A percentile compares a stretch with the other conserved stretches of the same genome.
phyloP scores from a whole-genome alignment of 2,329 filamentous ascomycete genomes.

The Diaporthe amygdali region DNA sequence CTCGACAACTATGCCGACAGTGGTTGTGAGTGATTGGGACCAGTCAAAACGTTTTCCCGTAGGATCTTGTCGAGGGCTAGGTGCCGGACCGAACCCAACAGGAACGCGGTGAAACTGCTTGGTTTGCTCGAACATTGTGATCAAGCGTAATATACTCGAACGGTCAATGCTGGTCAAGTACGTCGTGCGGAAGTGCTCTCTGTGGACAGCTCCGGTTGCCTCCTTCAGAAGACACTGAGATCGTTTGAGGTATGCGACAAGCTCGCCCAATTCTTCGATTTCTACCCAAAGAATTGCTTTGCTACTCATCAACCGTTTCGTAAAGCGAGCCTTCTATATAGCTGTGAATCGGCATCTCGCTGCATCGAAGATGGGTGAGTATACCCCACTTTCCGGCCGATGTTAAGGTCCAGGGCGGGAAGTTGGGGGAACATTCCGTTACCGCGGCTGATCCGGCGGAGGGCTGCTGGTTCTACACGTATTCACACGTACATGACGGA shows the following conservation, averaged over 20 bases:
- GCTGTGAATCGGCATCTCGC: background rate
- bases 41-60: background rate
- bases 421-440: conserved; percentile 1
- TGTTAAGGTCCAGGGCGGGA: background rate
- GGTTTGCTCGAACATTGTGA: background rate
- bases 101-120: background rate
- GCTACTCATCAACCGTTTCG: background rate
- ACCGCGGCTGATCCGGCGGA: background rate
- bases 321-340: background rate
- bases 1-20: background rate
- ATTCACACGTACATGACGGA: background rate
- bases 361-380: background rate
- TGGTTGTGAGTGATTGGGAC: background rate
- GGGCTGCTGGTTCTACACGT: background rate
- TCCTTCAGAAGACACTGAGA: background rate
- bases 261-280: too few species aligned
- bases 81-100: background rate
- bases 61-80: background rate
- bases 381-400: conserved; percentile 7
- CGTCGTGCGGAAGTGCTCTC: background rate
- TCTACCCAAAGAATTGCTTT: background rate
- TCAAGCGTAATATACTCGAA: too few species aligned
- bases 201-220: background rate
- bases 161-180: background rate
- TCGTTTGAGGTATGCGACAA: too few species aligned